phyloP scores from a whole-genome alignment of 2,329 filamentous ascomycete species.

The Colletotrichum camelliae region DNA sequence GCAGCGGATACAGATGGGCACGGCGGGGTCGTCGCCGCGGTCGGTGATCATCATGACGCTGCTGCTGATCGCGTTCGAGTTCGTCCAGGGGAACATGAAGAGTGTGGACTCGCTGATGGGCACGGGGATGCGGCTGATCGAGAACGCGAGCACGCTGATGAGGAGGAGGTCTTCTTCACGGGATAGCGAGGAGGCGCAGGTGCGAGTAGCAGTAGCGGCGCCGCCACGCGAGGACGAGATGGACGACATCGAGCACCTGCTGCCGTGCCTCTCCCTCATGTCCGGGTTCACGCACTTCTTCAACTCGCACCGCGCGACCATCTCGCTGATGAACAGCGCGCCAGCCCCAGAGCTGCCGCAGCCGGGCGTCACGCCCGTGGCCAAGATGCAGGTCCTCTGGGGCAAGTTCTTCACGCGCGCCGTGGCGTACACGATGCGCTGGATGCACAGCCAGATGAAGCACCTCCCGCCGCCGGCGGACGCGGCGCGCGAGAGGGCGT shows the following conservation, averaged over 20 bases:
- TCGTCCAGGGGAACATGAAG: slow-evolving; percentile 23
- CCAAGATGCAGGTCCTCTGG: slow-evolving; percentile 15
- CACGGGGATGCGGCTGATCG: slow-evolving; percentile 7
- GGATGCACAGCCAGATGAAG: slow-evolving; percentile 2
- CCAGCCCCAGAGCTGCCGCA: background rate
- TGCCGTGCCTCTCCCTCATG: slow-evolving; percentile 18
- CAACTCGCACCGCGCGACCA: background rate
- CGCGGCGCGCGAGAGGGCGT: background rate
- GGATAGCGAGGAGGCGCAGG: too few relatives aligned
- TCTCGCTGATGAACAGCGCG: slow-evolving; percentile 2
- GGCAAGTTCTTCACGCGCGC: slow-evolving; percentile 21
- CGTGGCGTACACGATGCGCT: slow-evolving; percentile 13
- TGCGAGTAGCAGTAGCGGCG: background rate
- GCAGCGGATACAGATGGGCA: slow-evolving; percentile 1
- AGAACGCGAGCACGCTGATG: background rate
- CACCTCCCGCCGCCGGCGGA: background rate
- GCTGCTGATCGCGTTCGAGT: slow-evolving; percentile 24
- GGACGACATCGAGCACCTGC: slow-evolving; percentile 17
- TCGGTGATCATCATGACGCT: slow-evolving; percentile 23
- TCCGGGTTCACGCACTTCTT: slow-evolving; percentile 20
- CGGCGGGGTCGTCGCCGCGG: background rate
- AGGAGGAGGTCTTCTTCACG: background rate
- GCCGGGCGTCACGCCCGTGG: background rate
- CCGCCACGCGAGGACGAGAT: slow-evolving; percentile 2
- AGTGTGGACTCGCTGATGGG: slow-evolving; percentile 13